phyloP scores from a whole-genome alignment of 495 filamentous ascomycete species.

The Geoglossum glabrum region DNA sequence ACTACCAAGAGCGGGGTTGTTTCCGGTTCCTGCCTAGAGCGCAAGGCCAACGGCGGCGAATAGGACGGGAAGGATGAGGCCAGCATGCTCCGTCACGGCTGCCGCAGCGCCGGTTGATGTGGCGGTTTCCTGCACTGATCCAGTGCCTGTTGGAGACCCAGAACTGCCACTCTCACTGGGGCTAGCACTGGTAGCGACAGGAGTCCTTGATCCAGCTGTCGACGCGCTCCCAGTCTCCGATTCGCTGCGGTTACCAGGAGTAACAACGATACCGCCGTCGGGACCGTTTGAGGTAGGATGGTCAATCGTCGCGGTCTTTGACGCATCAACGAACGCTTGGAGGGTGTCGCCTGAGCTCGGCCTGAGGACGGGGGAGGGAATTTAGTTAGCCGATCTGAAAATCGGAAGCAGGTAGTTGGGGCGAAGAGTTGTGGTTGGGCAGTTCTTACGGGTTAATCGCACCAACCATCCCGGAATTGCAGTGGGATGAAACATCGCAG shows the following conservation, averaged over 20 bases:
- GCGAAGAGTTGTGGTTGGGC: too few relatives aligned
- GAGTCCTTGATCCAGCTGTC: background rate
- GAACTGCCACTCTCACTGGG: background rate
- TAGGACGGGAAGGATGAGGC: background rate
- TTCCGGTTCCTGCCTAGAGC: too few relatives aligned
- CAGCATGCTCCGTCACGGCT: background rate
- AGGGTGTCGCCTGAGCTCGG: background rate
- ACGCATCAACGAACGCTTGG: background rate
- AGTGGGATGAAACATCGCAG: slow-evolving; percentile 43
- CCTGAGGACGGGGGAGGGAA: background rate
- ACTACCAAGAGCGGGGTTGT: too few relatives aligned
- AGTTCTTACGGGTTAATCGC: slow-evolving; percentile 35
- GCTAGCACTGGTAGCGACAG: background rate
- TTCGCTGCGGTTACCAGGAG: background rate
- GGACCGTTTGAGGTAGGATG: background rate
- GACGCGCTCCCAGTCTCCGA: background rate
- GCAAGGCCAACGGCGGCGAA: background rate
- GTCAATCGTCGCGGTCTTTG: background rate
- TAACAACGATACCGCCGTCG: background rate
- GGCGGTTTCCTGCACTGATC: background rate
- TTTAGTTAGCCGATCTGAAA: background rate
- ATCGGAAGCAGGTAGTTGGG: too few relatives aligned
- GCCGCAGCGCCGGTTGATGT: background rate
- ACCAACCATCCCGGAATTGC: slow-evolving; percentile 46
- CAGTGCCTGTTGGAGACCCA: background rate